phyloP scores from a whole-genome alignment of 2,329 filamentous ascomycete genomes.

The Claviceps sp. region DNA sequence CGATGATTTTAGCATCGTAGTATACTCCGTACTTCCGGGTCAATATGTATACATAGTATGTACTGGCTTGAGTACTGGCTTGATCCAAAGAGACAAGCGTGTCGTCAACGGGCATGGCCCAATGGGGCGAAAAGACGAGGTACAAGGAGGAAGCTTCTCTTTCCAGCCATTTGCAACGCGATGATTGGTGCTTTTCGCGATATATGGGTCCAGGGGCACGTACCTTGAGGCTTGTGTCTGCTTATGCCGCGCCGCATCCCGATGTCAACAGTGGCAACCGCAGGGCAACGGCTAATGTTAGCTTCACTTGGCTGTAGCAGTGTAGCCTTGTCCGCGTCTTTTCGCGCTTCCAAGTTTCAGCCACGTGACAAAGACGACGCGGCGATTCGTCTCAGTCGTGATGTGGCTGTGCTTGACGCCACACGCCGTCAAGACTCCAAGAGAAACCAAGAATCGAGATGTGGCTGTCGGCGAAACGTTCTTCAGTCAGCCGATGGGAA shows the following conservation, averaged over 20 bases:
- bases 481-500: slow-evolving; percentile 13
- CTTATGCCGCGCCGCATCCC: slow-evolving; percentile 5
- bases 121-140: neutral
- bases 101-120: slow-evolving; percentile 1
- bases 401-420: neutral
- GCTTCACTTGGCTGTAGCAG: slow-evolving; percentile 29
- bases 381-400: slow-evolving; percentile 4
- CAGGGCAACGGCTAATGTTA: slow-evolving; percentile 34
- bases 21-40: neutral
- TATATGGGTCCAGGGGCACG: slow-evolving; percentile 7
- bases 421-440: neutral
- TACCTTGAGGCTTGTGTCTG: slow-evolving; percentile 4
- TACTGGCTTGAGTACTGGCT: neutral
- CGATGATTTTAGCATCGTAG: neutral
- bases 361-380: slow-evolving; percentile 10
- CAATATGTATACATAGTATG: neutral
- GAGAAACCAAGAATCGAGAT: too few species aligned
- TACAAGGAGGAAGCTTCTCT: neutral
- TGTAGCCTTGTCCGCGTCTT: neutral
- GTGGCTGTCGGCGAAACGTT: slow-evolving; percentile 13
- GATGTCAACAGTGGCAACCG: slow-evolving; percentile 40
- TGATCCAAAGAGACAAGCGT: neutral
- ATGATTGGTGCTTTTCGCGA: slow-evolving; percentile 8
- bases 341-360: slow-evolving; percentile 9
- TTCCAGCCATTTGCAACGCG: slow-evolving; percentile 12